Base-by-base conservation (phyloP, 768 basidiomycete genomes). In the Mycena rebaudengoi region DNA sequence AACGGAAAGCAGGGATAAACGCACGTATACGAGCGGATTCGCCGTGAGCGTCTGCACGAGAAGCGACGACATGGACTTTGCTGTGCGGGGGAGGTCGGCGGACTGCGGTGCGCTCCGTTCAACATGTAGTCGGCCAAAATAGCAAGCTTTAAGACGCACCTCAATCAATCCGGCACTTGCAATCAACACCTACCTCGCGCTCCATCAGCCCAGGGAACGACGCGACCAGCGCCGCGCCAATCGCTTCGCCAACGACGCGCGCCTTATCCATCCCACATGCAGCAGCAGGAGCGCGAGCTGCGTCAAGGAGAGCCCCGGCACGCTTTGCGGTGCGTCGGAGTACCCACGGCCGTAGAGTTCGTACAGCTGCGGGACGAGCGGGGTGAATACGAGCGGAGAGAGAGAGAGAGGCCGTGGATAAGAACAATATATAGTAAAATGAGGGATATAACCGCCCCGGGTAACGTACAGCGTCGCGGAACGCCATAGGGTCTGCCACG, bases 241-340 rank as follows among this genome's bases (percentile, higher is more conserved):
- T 85, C 0, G 82, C 91, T 28, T 91, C 92, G 4, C 91, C 92
- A 0, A 85, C 85, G 37, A 94, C 74, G 2, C 60, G 49, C 0
- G 90, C 87, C 86, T 84, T 11, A 85, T 81, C 92, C 92, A 95
- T 53, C 81, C 83, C 45, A 94, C 74, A 65, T 93, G 86, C 65
- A 94, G 92, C 83, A 95, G 85, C 49, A 95, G 84, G 7, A 94
- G 82, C 0, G 93, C 93, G n/a, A 95, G 88, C 69, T 94, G 92
- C 0, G 86, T 88, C 1, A 87, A 87, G 71, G 90, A 90, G 4
- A 95, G 79, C 6, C 80, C 76, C 1, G 85, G 73, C 94, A 92
- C 4, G 83, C 85, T 16, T 84, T 86, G 18, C 25, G 87, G 83
- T 1, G 92, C 91, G 58, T 91, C 92, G 1, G 91, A 92, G 75